Conservation (phyloP, 352 stramenopile species). For the Pythium guiyangense region DNA sequence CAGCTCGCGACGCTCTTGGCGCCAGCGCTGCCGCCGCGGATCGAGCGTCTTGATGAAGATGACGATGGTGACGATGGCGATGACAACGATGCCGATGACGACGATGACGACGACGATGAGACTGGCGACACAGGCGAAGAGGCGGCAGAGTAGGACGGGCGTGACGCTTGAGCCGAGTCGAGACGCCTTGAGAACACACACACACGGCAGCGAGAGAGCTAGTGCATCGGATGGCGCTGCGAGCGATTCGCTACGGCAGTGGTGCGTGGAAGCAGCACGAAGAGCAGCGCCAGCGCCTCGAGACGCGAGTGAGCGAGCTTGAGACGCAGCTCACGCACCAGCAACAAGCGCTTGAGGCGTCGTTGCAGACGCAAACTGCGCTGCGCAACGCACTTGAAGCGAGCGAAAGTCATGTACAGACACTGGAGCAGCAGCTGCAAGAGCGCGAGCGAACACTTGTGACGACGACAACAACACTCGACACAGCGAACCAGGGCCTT, state of each 20-base stretch:
- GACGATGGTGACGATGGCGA: conserved; percentile 18
- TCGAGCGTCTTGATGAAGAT: conserved; percentile 1
- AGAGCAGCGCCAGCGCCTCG: conserved; percentile 13
- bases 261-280: conserved; percentile 33
- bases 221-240: conserved; percentile 12
- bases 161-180: no score
- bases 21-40: not conserved
- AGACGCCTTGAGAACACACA: not conserved
- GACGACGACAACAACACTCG: not conserved
- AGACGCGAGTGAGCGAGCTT: conserved; percentile 4
- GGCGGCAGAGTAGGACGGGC: not conserved
- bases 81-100: conserved; percentile 26
- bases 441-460: no score
- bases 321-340: conserved; percentile 6
- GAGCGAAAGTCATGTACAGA: not conserved
- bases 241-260: conserved; percentile 21
- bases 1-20: conserved; percentile 13
- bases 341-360: not conserved
- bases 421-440: not conserved
- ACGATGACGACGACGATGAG: conserved; percentile 18
- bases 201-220: not conserved
- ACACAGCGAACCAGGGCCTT: not conserved
- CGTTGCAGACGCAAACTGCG: not conserved
- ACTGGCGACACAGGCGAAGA: conserved; percentile 4
- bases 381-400: not conserved